Evolutionary conservation across 805 yeast genomes (phyloP).

Genomic region (Saturnispora sanitii): DNA sequence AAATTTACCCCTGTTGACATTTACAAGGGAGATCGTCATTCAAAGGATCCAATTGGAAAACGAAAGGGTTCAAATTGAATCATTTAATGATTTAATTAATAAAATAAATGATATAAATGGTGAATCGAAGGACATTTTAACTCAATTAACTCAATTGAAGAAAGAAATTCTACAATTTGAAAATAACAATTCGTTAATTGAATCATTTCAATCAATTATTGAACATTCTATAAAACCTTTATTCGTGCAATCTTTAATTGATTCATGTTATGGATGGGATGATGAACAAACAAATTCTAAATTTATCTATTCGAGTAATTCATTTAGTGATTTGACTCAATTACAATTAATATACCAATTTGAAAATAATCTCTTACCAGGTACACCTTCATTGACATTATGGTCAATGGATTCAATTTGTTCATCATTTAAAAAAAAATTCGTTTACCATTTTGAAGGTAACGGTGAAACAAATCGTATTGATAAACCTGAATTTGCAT

Average conservation of each 20-base stretch:
- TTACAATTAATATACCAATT: conserved; percentile 27
- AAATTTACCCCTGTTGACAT: conserved; percentile 8
- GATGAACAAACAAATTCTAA: neutral
- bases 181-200: neutral
- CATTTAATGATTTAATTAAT: neutral
- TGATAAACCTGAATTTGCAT: conserved; percentile 67
- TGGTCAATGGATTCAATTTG: conserved; percentile 44
- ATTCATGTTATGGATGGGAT: conserved; percentile 5
- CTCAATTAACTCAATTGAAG: neutral
- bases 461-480: conserved; percentile 49
- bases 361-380: conserved; percentile 22
- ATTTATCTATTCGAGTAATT: neutral
- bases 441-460: conserved; percentile 52
- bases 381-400: conserved; percentile 32
- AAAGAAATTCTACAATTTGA: neutral
- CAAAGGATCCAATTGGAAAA: conserved; percentile 8
- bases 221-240: conserved; percentile 1
- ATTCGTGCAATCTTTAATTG: neutral
- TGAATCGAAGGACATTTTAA: neutral
- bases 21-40: conserved; percentile 8
- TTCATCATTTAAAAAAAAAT: conserved; percentile 37
- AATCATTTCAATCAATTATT: neutral
- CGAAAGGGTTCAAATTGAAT: neutral
- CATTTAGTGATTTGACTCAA: neutral
- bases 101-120: neutral